Evolutionary conservation across 495 filamentous ascomycete genomes (phyloP).

Genomic region (Podospora pseudopauciseta): DNA sequence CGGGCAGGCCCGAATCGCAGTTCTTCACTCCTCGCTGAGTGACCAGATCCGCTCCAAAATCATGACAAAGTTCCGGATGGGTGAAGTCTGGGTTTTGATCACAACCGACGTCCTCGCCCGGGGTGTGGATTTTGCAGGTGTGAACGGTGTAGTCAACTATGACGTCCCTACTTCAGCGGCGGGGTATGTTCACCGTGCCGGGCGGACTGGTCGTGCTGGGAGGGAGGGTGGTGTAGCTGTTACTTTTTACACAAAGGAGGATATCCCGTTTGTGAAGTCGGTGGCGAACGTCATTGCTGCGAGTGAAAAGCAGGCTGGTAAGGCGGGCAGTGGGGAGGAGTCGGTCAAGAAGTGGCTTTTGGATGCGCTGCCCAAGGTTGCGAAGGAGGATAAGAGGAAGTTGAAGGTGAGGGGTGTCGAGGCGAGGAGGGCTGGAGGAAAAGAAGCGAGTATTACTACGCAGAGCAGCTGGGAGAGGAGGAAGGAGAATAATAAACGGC

Average conservation of each 20-base stretch:
- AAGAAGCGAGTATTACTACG: slow-evolving; percentile 70
- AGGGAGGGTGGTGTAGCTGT: slow-evolving; percentile 86
- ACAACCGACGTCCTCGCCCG: slow-evolving; percentile 90
- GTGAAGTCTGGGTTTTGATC: slow-evolving; percentile 93
- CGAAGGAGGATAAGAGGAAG: slow-evolving; percentile 75
- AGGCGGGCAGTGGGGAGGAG: slow-evolving; percentile 32
- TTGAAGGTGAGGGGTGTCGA: slow-evolving; percentile 82
- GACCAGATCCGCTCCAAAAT: slow-evolving; percentile 69
- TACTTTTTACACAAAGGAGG: slow-evolving; percentile 92
- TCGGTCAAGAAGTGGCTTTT: slow-evolving; percentile 80
- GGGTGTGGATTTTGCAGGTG: slow-evolving; percentile 86
- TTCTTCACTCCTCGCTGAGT: slow-evolving; percentile 82
- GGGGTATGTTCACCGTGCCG: slow-evolving; percentile 89
- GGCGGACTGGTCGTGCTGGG: slow-evolving; percentile 85
- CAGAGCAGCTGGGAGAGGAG: slow-evolving; percentile 86
- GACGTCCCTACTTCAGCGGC: slow-evolving; percentile 87
- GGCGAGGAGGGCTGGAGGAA: slow-evolving; percentile 52
- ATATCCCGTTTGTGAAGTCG: slow-evolving; percentile 83
- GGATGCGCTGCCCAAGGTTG: slow-evolving; percentile 76
- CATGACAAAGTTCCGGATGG: slow-evolving; percentile 85
- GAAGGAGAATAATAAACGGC: slow-evolving; percentile 70
- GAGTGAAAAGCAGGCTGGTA: slow-evolving; percentile 66
- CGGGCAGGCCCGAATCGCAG: slow-evolving; percentile 79
- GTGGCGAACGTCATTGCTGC: slow-evolving; percentile 88
- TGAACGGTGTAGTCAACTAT: slow-evolving; percentile 95